These are phyloP conservation scores for Chionographis japonica DNA, from an alignment of 106 monocot genomes.

Conservation along the genomic window DNA sequence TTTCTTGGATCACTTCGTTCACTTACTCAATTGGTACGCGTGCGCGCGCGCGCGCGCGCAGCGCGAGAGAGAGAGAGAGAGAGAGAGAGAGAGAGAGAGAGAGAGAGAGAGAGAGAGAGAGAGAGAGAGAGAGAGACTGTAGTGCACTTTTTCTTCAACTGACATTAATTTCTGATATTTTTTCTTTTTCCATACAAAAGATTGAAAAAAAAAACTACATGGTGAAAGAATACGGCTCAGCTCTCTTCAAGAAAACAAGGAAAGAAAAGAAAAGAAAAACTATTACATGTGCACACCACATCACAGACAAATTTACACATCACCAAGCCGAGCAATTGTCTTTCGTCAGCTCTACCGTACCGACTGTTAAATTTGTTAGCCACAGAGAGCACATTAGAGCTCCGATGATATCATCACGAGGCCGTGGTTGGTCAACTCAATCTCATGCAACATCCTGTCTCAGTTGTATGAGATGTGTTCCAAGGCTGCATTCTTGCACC, in stretches of 20 bases:
- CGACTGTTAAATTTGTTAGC: slow-evolving; percentile 23
- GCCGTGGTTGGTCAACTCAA: background rate
- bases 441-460: slow-evolving; percentile 16
- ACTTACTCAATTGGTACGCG: too few relatives aligned
- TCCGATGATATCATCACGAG: too few relatives aligned
- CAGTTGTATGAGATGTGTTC: slow-evolving; percentile 51
- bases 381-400: too few relatives aligned
- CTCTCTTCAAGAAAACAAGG: background rate
- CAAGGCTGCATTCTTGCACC: slow-evolving; percentile 52
- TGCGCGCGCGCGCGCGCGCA: too few relatives aligned
- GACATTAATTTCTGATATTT: background rate
- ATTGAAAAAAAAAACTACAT: slow-evolving; percentile 26
- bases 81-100: too few relatives aligned
- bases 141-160: too few relatives aligned
- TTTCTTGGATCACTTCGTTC: too few relatives aligned
- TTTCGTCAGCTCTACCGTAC: slow-evolving; percentile 15
- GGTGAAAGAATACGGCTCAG: slow-evolving; percentile 10
- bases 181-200: slow-evolving; percentile 25
- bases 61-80: too few relatives aligned
- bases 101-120: too few relatives aligned
- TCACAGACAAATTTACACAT: slow-evolving; percentile 25
- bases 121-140: too few relatives aligned
- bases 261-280: background rate
- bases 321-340: slow-evolving; percentile 20
- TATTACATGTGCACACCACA: background rate